Base-by-base conservation (phyloP, 1,139 yeast species). In the Diutina neorugosa region DNA sequence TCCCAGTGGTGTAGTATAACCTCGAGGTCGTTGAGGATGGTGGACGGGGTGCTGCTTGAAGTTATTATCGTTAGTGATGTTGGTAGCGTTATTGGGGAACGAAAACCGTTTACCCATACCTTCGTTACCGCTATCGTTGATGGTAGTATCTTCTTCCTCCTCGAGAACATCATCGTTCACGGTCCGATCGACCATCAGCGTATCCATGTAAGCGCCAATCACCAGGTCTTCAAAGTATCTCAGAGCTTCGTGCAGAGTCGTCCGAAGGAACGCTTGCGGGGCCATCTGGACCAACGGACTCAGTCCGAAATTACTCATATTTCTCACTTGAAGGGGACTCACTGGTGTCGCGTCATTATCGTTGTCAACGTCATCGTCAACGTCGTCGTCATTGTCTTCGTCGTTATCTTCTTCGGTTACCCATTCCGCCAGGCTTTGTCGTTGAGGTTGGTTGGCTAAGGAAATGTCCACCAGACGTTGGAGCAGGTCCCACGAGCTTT, bases 131-230 rank as follows among this genome's bases (percentile, higher is more conserved):
- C 20, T 9, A 16, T n/a, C 37, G 2, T 21, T n/a, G 11, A 21
- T 9, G 21, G 11, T n/a, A 3, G 50, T 16, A 2, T 46, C 50
- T 5, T 27, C 40, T n/a, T 18, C 50, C 18, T 19, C 37, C n/a
- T 27, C 37, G 21, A 37, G 21, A 11, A 27, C 14, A 11, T 16
- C 16, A 41, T 27, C 18, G 23, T 2, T 46, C 14, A 9, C 16
- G 20, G 20, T 18, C 2, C 9, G 12, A 2, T 18, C n/a, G 9
- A 18, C 18, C 8, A 12, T 8, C 37, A 27, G 40, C n/a, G 40
- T 27, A 14, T 46, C 50, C 50, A 46, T 46, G 16, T 46, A 46
- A 4, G 50, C 50, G 9, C 50, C 50, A 27, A 46, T 46, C 2
- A 46, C 50, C 37, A 25, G 37, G 50, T 46, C 50, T 27, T 46